phyloP scores from a whole-genome alignment of 306 rosid genomes.

The Astragalus membranaceus region DNA sequence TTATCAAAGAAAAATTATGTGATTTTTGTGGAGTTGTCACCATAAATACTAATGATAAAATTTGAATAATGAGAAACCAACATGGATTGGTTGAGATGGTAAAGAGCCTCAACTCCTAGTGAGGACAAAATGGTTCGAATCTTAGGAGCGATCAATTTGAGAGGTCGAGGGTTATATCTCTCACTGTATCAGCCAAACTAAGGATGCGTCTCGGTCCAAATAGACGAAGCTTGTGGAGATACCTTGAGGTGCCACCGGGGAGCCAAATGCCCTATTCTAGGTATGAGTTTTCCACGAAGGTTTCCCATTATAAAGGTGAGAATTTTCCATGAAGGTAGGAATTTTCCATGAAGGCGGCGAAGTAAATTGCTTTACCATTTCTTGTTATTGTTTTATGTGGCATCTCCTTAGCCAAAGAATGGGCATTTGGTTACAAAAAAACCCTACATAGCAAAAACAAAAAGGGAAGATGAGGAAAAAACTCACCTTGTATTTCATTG shows the following conservation, averaged over 20 bases:
- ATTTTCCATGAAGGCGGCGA: not conserved
- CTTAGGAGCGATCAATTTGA: no score
- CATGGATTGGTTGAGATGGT: no score
- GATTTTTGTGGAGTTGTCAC: not conserved
- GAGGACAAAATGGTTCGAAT: no score
- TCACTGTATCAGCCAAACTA: no score
- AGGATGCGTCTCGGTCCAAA: no score
- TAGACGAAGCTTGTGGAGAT: no score
- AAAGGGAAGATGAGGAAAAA: not conserved
- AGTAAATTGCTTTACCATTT: conserved; percentile 1
- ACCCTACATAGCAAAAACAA: conserved; percentile 11
- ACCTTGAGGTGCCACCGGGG: no score
- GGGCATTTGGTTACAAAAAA: not conserved
- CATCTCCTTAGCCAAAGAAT: not conserved
- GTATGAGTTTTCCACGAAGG: not conserved
- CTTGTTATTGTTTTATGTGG: not conserved
- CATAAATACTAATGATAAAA: not conserved
- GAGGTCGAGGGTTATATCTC: no score
- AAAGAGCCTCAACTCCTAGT: no score
- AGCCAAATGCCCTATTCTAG: no score
- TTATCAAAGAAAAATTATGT: not conserved
- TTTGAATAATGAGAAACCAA: not conserved
- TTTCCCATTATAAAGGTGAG: no score
- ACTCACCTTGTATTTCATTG: not conserved
- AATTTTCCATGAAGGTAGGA: not conserved